phyloP scores from a whole-genome alignment of 2,329 filamentous ascomycete genomes.

The Pezicula neosporulosa region DNA sequence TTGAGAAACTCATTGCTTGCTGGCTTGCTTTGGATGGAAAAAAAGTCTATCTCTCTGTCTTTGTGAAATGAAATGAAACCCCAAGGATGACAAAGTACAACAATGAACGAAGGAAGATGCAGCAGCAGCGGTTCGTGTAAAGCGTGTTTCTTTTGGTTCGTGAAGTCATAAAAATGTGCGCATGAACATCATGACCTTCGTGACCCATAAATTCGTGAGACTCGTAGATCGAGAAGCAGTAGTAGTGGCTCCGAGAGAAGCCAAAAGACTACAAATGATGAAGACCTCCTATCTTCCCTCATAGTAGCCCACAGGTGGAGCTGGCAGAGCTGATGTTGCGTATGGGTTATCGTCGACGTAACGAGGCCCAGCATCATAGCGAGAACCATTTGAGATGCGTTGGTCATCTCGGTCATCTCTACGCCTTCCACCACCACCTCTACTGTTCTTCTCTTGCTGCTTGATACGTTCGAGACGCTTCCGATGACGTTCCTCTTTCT shows the following conservation, averaged over 20 bases:
- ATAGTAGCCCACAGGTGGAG: constrained; percentile 27
- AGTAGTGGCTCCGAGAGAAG: neutral
- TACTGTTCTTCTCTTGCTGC: constrained; percentile 32
- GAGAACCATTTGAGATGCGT: constrained; percentile 18
- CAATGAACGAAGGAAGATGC: neutral
- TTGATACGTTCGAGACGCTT: constrained; percentile 42
- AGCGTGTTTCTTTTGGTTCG: neutral
- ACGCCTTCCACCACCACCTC: constrained; percentile 13
- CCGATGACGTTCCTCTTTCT: constrained; percentile 39
- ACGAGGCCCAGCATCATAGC: constrained; percentile 32
- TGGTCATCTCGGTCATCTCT: constrained; percentile 24
- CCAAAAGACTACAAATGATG: neutral
- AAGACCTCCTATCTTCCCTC: constrained; percentile 12
- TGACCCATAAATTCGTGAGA: neutral
- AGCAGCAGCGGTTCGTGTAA: neutral
- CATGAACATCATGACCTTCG: constrained; percentile 1
- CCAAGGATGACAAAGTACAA: neutral
- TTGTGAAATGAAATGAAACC: neutral
- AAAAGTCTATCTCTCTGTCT: neutral
- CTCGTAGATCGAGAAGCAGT: neutral
- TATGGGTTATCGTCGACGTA: constrained; percentile 45
- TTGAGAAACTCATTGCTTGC: neutral
- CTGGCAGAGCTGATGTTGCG: constrained; percentile 24
- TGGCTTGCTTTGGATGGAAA: neutral
- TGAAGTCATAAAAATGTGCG: neutral